These are phyloP conservation scores for Suillus subaureus DNA, from an alignment of 768 basidiomycete genomes.

Conservation along the genomic window DNA sequence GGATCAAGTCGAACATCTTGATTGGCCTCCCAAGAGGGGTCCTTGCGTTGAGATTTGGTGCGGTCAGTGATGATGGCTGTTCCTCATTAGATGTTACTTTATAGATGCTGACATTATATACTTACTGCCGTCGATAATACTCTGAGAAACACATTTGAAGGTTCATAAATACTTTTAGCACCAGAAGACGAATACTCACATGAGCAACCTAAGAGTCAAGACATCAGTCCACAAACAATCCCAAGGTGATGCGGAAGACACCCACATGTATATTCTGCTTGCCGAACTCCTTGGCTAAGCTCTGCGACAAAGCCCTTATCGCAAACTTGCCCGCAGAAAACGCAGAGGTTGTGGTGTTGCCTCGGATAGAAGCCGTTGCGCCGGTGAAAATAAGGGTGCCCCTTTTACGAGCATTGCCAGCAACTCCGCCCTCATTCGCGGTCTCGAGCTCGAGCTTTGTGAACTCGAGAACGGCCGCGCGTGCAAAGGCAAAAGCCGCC, in stretches of 20 bases:
- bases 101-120: neutral
- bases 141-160: neutral
- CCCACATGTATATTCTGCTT: conserved; percentile 73
- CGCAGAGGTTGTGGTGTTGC: conserved; percentile 60
- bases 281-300: conserved; percentile 74
- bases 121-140: conserved; percentile 4
- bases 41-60: conserved; percentile 31
- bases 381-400: conserved; percentile 75
- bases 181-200: conserved; percentile 41
- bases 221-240: conserved; percentile 7
- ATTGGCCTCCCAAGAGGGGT: conserved; percentile 46
- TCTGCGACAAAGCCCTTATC: conserved; percentile 64
- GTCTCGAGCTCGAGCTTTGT: conserved; percentile 51
- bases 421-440: conserved; percentile 40
- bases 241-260: neutral
- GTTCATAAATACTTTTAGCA: neutral
- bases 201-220: conserved; percentile 54
- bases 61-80: conserved; percentile 29
- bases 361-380: conserved; percentile 67
- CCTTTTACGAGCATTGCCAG: conserved; percentile 47
- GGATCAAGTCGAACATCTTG: conserved; percentile 55
- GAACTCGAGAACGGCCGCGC: conserved; percentile 59
- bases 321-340: conserved; percentile 70
- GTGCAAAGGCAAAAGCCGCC: conserved; percentile 65
- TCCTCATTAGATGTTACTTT: neutral